These are phyloP conservation scores for Geotrichum cucujoidarum DNA, from an alignment of 1,139 yeast genomes.

Conservation along the genomic window DNA sequence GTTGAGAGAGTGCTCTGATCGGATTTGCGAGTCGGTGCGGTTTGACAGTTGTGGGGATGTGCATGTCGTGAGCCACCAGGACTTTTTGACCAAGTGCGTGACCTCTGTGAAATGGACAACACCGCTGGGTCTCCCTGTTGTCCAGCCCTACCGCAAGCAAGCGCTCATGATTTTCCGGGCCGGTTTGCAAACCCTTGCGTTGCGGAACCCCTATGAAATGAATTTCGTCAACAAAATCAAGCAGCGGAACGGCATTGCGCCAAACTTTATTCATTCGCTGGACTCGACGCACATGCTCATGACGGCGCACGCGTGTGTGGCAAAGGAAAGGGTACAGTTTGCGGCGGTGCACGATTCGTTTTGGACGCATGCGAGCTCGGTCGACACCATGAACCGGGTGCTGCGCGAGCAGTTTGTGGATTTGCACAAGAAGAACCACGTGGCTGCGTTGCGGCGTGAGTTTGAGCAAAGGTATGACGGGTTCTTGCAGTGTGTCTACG, in stretches of 20 bases:
- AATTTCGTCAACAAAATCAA: constrained; percentile 71
- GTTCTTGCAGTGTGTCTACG: constrained; percentile 47
- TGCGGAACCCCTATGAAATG: constrained; percentile 71
- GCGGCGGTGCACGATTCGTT: constrained; percentile 95
- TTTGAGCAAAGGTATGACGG: constrained; percentile 70
- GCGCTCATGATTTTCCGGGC: constrained; percentile 60
- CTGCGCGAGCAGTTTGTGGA: constrained; percentile 71
- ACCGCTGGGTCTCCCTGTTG: constrained; percentile 82
- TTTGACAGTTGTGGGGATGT: constrained; percentile 24
- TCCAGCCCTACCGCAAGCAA: constrained; percentile 77
- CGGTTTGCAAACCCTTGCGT: constrained; percentile 68
- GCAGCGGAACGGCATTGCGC: constrained; percentile 86
- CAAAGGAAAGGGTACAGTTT: constrained; percentile 53
- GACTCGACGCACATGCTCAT: constrained; percentile 94
- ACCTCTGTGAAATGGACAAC: constrained; percentile 92
- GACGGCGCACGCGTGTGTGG: constrained; percentile 58
- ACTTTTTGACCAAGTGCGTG: constrained; percentile 48
- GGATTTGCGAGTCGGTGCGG: constrained; percentile 57
- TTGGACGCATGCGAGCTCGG: constrained; percentile 90
- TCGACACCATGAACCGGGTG: constrained; percentile 56
- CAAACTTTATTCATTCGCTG: constrained; percentile 84
- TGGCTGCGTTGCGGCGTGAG: constrained; percentile 64
- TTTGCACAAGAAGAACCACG: constrained; percentile 62
- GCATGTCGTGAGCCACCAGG: constrained; percentile 16
- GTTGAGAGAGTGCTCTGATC: constrained; percentile 74